Base-by-base conservation (phyloP, 257 asterid genomes). In the Echites panduratus region DNA sequence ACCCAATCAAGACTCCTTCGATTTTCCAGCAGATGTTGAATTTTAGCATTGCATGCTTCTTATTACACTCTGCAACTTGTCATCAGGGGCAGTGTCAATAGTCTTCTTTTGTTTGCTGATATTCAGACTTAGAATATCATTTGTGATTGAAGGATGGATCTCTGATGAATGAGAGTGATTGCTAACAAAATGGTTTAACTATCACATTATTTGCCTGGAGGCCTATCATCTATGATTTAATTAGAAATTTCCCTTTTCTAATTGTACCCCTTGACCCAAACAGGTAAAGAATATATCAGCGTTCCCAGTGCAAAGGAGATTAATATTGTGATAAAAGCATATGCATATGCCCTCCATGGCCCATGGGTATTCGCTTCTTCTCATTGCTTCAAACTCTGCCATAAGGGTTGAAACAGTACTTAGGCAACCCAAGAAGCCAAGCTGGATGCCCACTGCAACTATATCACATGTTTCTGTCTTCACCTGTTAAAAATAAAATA, bases 391-490 rank as follows among this genome's bases (percentile, higher is more conserved):
- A 71, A 89, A 88, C 73, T 92, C 97, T 1, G 92, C 95, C 10
- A 88, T 44, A 79, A 92, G 85, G 53, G 97, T 88, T 11, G 96
- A 90, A 27, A 92, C 96, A 0, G 96, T 89, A 58, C 98, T 90
- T 9, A 92, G 80, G 50, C 98, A 95, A n/a, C 99, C 99, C 9
- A 93, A 83, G 45, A 92, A 76, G 32, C 99, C 99, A 1, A 92
- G 68, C 26, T 92, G 97, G 43, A 95, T 59, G 43, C 90, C 96
- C 0, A 83, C 74, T 43, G 85, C 94, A 63, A 79, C 86, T 0
- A 92, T 89, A 41, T 85, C 77, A 20, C 89, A 88, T 0, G 71
- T 72, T 65, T 65, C 64, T 0, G 82, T 86, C 2, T 76, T 75
- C 27, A 85, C 92, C 96, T 90, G 79, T 45, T 57, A 20, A 2